Evolutionary conservation across 2,329 filamentous ascomycete genomes (phyloP), one percentile per base, ranked within the genome.

Genomic region (Cercospora sojina): DNA sequence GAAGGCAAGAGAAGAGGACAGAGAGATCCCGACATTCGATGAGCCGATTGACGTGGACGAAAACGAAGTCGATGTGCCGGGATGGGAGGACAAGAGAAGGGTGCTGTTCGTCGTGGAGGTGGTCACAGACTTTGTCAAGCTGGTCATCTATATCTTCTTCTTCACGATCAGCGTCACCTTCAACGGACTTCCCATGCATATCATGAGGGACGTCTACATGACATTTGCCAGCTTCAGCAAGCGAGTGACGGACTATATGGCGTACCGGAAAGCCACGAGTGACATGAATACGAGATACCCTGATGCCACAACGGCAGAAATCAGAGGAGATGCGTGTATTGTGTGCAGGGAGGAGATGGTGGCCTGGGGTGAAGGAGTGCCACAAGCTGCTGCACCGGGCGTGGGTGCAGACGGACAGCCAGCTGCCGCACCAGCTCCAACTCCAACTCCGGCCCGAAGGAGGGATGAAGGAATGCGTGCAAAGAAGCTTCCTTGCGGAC

Each of bases 331-430:
- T 77, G 96, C 95, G 2, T 99, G 95, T 79, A 99, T 99, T 73
- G 97, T 99, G 64, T 99, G 95, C 79, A 88, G 95, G 67, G 95
- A 99, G 77, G 92, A 96, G 70, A 99, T 99, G 95, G 87, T 87
- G 35, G 88, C 90, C 1, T 97, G 92, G 91, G 83, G 75, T 68
- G 73, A 73, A 55, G 70, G 70, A 27, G 59, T 71, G 25, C 67
- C 69, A 58, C 65, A 70, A 29, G 74, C 74, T 12, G 76, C 75
- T 59, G 73, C 77, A 56, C 75, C 77, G 7, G 51, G 18, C 51
- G 49, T 41, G 13, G 59, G 43, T 10, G 51, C 64, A 13, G 32
- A 63, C 9, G 58, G 38, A 41, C 53, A 65, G 32, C 62, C 49
- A 10, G 62, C 31, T 29, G 61, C 57, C 4, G 55, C 38, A 5